These are phyloP conservation scores for Microsporum canis DNA, from an alignment of 2,329 filamentous ascomycete genomes.

Conservation along the genomic window DNA sequence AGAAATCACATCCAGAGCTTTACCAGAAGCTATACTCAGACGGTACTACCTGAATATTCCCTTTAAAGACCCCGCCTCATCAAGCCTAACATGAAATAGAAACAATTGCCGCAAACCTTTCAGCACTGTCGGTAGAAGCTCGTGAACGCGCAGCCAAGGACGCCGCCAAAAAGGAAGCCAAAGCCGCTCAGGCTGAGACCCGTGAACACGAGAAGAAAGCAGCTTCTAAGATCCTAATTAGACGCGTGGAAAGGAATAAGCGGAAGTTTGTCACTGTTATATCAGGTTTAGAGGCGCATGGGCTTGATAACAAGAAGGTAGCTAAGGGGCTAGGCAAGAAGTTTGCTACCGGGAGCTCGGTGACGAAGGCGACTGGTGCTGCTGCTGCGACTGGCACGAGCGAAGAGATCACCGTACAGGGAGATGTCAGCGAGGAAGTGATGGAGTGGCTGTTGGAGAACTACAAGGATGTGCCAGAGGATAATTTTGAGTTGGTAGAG, in stretches of 20 bases:
- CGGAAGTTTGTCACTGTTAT: conserved; percentile 92
- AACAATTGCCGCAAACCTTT: conserved; percentile 71
- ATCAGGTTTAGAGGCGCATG: conserved; percentile 80
- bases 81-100: conserved; percentile 38
- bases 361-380: conserved; percentile 76
- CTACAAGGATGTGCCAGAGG: conserved; percentile 81
- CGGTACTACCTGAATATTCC: conserved; percentile 41
- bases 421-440: conserved; percentile 90
- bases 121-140: conserved; percentile 75
- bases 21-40: conserved; percentile 76
- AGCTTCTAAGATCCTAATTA: conserved; percentile 74
- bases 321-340: conserved; percentile 98
- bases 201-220: conserved; percentile 75
- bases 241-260: conserved; percentile 96
- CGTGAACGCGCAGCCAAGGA: conserved; percentile 94
- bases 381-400: conserved; percentile 31
- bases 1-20: conserved; percentile 59
- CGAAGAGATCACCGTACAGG: conserved; percentile 96
- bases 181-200: conserved; percentile 76
- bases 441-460: conserved; percentile 81
- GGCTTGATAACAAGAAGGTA: conserved; percentile 86
- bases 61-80: not conserved
- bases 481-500: conserved; percentile 89
- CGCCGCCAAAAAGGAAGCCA: conserved; percentile 90
- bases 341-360: conserved; percentile 85